Conservation (phyloP, 345 rosid species). For the Isatis tinctoria region DNA sequence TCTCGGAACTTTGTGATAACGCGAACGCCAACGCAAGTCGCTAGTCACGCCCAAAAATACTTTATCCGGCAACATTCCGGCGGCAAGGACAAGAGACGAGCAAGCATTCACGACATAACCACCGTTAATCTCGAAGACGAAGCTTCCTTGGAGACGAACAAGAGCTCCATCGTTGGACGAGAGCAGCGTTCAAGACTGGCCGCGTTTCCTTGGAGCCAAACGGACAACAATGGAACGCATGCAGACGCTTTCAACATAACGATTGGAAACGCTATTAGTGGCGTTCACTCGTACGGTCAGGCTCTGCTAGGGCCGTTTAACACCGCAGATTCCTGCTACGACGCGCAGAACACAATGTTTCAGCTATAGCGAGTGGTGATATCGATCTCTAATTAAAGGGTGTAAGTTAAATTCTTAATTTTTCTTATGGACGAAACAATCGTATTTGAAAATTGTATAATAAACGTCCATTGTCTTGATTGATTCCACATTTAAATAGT, state of each 20-base stretch:
- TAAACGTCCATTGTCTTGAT: slow-evolving; percentile 22
- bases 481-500: neutral
- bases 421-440: slow-evolving; percentile 19
- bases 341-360: slow-evolving; percentile 23
- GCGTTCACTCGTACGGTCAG: slow-evolving; percentile 20
- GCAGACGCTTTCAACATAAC: slow-evolving; percentile 23
- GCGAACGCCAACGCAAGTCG: slow-evolving; percentile 96
- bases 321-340: slow-evolving; percentile 26
- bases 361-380: slow-evolving; percentile 14
- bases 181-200: slow-evolving; percentile 28
- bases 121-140: slow-evolving; percentile 63
- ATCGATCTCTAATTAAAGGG: slow-evolving; percentile 4
- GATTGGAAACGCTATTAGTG: slow-evolving; percentile 25
- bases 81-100: slow-evolving; percentile 92
- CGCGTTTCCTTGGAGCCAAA: slow-evolving; percentile 25
- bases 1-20: slow-evolving; percentile 84
- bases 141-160: slow-evolving; percentile 43
- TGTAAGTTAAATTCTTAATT: slow-evolving; percentile 24
- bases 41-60: slow-evolving; percentile 97
- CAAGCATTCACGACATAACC: slow-evolving; percentile 98
- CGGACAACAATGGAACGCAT: slow-evolving; percentile 16
- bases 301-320: slow-evolving; percentile 19
- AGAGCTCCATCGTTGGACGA: slow-evolving; percentile 33
- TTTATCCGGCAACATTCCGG: slow-evolving; percentile 87
- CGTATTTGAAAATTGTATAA: slow-evolving; percentile 22